Evolutionary conservation across 2,329 filamentous ascomycete species (phyloP).

Genomic region (Fusarium graminum): DNA sequence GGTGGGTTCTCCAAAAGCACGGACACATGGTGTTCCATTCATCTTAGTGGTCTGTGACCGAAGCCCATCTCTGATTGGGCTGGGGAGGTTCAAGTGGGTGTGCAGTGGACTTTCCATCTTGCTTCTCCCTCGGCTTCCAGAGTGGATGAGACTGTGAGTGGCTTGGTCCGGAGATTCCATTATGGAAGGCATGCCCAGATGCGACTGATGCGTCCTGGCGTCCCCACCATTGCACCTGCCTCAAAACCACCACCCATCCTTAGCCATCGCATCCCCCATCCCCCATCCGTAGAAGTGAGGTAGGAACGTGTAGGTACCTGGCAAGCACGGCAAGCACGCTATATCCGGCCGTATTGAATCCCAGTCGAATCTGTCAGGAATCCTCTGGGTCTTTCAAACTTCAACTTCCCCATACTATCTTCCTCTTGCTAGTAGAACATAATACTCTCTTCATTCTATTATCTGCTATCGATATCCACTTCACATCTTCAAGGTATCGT

Average conservation of each 20-base stretch:
- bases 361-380: slow-evolving; percentile 34
- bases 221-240: slow-evolving; percentile 40
- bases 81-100: slow-evolving; percentile 38
- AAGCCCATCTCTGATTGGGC: slow-evolving; percentile 20
- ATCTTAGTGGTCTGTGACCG: slow-evolving; percentile 22
- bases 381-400: slow-evolving; percentile 27
- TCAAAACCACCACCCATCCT: slow-evolving; percentile 40
- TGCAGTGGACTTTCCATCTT: slow-evolving; percentile 47
- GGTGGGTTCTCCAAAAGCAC: slow-evolving; percentile 33
- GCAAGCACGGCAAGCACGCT: slow-evolving; percentile 34
- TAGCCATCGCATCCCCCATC: slow-evolving; percentile 14
- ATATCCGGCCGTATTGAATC: slow-evolving; percentile 42
- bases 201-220: slow-evolving; percentile 5
- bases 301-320: slow-evolving; percentile 25
- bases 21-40: slow-evolving; percentile 37
- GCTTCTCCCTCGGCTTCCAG: slow-evolving; percentile 49
- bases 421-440: slow-evolving; percentile 17
- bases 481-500: not conserved
- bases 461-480: not conserved
- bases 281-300: slow-evolving; percentile 20
- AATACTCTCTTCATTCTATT: slow-evolving; percentile 26
- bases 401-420: slow-evolving; percentile 40
- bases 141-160: slow-evolving; percentile 37
- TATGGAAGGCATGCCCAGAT: slow-evolving; percentile 41
- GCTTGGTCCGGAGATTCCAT: slow-evolving; percentile 43